Evolutionary conservation across 2,329 filamentous ascomycete genomes (phyloP), one percentile per base, ranked within the genome.

Genomic region (Fusarium citri): DNA sequence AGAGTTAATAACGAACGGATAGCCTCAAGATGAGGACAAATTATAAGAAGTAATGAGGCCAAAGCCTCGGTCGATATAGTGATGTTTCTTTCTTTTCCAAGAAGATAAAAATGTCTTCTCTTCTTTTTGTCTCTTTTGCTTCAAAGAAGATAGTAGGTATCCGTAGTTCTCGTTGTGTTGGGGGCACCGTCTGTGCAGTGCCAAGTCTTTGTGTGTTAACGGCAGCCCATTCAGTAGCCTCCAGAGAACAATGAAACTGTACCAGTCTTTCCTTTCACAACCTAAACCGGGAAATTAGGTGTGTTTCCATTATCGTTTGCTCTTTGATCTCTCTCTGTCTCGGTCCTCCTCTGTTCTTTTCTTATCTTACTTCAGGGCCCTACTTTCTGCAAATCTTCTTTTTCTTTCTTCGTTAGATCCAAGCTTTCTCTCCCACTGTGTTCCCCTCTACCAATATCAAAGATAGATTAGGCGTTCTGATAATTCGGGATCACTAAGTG

Each of bases 201-300:
- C 55, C 54, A 63, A 60, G 67, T 71, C 68, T 71, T 70, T 70
- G 68, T 69, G 56, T 68, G 34, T 65, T 23, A 43, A 68, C 34
- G 42, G 58, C 59, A 63, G 45, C 64, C 66, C 51, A 73, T 74
- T 72, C 69, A 69, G 59, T 59, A 55, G 59, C 64, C 54, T 55
- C 31, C 59, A 59, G 50, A 66, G 56, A 64, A 75, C 72, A 75
- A 75, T 75, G 71, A 75, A 75, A 72, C 58, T 61, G 56, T 51
- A 45, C 48, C 49, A 45, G 54, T 59, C 31, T 50, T 59, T 34
- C 42, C 66, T 64, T 69, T 67, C 55, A 67, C 47, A 37, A 59
- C 54, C 60, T 65, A 55, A 59, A 49, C 28, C 55, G 64, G 60
- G 49, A 63, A 56, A 69, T 66, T 64, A 65, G 64, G 64, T 54